Evolutionary conservation across 108 stramenopile genomes (phyloP), one percentile per base, ranked within the genome.

Genomic region (Fistulifera pelliculosa): DNA sequence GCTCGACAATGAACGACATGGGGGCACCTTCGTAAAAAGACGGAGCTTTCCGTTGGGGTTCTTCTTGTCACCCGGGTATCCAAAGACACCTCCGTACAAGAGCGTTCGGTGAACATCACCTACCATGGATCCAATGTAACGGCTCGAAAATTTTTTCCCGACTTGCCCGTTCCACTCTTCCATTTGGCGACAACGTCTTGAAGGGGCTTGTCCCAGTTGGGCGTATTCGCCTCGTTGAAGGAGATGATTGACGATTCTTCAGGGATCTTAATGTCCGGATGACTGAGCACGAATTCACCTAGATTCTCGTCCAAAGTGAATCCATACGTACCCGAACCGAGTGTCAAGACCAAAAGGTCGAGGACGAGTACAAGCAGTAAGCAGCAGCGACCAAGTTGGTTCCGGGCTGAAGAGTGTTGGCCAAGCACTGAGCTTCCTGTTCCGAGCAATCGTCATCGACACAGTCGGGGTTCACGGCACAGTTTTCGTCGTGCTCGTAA

Each of bases 61-160:
- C 49, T 80, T 83, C 14, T 52, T 66, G 63, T 97, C 95, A 31
- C 88, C 75, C 4, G 98, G 98, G 65, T 96, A 98, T 54, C 94
- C 84, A 65, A 95, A 99, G 21, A 99, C 80, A 13, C 98, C 98
- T 25, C 96, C 96, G 66, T 99, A 99, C 42, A 95, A 64, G 26
- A 99, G 65, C 10, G 98, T 99, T 11, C 98, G 88, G 74, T 99
- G 98, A 14, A 97, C 93, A 68, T 99, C 98, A 12, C 94, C 93
- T 13, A 98, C 98, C 96, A 99, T 97, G 62, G 86, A 89, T 16
- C 96, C 98, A 43, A 99, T 91, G 62, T 99, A 99, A 27, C 98
- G 88, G 47, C 75, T 74, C 25, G 84, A 75, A 53, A 86, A 85
- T 31, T 49, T 16, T 77, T 71, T 21, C 78, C 75, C 18, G 66